A percentile compares a stretch with the other conserved stretches of the same genome.
Conservation (phyloP, 495 filamentous ascomycete genomes). For the Tuber aestivum region DNA sequence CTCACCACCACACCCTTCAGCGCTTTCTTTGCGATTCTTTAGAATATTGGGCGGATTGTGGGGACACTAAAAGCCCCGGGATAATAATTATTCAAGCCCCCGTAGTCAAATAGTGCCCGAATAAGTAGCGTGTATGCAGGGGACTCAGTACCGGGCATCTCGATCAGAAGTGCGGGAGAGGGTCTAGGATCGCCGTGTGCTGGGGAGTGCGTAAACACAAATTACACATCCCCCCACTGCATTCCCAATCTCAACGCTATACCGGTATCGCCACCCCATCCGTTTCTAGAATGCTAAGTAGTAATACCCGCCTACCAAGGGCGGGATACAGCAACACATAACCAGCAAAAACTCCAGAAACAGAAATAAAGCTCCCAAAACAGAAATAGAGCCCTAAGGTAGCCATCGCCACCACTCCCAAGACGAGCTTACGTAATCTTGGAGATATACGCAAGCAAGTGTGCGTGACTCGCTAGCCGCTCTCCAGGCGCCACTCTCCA, state of each 20-base stretch:
- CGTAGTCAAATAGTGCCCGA: too few relatives aligned
- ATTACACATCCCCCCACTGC: not conserved
- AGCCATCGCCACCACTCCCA: not conserved
- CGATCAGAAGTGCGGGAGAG: not conserved
- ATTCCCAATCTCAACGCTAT: not conserved
- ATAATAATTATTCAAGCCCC: not conserved
- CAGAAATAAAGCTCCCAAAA: not conserved
- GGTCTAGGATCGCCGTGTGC: too few relatives aligned
- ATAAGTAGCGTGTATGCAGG: too few relatives aligned
- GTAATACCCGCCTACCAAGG: not conserved
- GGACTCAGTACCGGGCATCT: not conserved
- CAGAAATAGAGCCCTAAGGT: not conserved
- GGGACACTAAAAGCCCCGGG: not conserved
- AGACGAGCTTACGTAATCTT: not conserved
- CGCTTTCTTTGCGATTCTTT: too few relatives aligned
- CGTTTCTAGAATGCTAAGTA: not conserved
- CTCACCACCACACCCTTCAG: too few relatives aligned
- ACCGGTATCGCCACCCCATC: not conserved
- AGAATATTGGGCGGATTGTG: not conserved
- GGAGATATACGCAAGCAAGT: not conserved
- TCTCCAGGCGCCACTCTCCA: not conserved
- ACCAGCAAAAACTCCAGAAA: not conserved
- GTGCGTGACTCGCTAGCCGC: too few relatives aligned
- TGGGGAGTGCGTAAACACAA: not conserved
- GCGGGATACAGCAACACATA: not conserved